These are phyloP conservation scores for Lenwebbia sp. DNA, from an alignment of 345 rosid species.

Conservation along the genomic window DNA sequence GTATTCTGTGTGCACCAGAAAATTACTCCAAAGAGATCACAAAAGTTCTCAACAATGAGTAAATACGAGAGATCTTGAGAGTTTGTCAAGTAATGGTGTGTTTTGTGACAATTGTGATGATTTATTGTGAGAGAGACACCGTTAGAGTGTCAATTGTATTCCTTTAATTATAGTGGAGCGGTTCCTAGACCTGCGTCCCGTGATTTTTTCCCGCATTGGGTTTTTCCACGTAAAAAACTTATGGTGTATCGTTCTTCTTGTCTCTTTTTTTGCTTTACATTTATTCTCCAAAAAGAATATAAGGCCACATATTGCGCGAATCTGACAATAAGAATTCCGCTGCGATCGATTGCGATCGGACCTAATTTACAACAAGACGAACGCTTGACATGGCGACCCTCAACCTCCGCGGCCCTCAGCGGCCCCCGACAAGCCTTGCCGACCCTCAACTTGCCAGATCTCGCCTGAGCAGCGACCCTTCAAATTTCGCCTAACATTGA, in stretches of 20 bases:
- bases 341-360: neutral
- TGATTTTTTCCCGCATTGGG: neutral
- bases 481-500: neutral
- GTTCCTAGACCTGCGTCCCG: neutral
- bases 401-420: no score
- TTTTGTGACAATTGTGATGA: neutral
- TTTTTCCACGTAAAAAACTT: neutral
- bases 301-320: neutral
- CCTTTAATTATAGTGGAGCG: neutral
- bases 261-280: neutral
- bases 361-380: neutral
- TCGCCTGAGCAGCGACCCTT: neutral
- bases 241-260: fast-evolving
- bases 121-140: neutral
- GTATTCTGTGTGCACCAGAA: neutral
- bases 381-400: no score
- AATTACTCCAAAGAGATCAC: neutral
- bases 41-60: neutral
- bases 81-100: neutral
- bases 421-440: neutral
- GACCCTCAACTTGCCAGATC: neutral
- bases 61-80: neutral
- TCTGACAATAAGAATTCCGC: neutral
- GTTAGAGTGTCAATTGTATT: neutral
- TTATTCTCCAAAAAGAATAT: no score